Base-by-base conservation (phyloP, 106 monocot genomes). In the Dactylorhiza incarnata region DNA sequence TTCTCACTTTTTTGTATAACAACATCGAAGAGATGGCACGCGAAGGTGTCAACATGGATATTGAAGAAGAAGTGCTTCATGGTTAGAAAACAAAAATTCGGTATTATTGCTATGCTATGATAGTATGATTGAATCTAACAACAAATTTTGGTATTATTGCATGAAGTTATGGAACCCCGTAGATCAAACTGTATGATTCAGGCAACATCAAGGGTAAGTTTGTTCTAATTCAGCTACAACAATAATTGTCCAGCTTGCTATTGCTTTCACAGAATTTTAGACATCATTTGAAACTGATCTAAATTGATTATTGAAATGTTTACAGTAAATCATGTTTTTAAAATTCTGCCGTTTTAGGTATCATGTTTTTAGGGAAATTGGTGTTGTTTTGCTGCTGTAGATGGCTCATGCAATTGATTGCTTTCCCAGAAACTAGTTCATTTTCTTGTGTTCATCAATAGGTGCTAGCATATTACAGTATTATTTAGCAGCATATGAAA, bases 11-110 rank as follows among this genome's bases (percentile, higher is more conserved):
- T n/a, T n/a, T n/a, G n/a, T n/a, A 19, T 55, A 99, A 94, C 81
- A 94, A 99, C 73, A 90, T 99, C 72, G 99, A 99, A 80, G 99
- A 94, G 71, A 88, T 92, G 82, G 91, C 99, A 77, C 87, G 94
- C 70, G 94, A 99, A 48, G 87, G 85, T 77, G 99, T 89, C 19
- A 94, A 91, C 85, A 24, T 99, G 48, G 94, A 99, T 85, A 82
- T 88, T 70, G 94, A 99, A 72, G 91, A 94, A 84, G 94, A 94
- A 52, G 76, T 77, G 51, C 94, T 99, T 78, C 80, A 68, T 68
- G 73, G 97, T 91, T 81, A 83, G 89, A 73, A 23, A 51, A 50
- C 44, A 80, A 68, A 43, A 74, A 15, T 24, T 26, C 16, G 9
- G 54, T 20, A 22, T 6, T 25, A 26, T 25, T 10, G 7, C 17